Evolutionary conservation across 352 stramenopile species (phyloP).

Genomic region (Globisporangium viniferum): DNA sequence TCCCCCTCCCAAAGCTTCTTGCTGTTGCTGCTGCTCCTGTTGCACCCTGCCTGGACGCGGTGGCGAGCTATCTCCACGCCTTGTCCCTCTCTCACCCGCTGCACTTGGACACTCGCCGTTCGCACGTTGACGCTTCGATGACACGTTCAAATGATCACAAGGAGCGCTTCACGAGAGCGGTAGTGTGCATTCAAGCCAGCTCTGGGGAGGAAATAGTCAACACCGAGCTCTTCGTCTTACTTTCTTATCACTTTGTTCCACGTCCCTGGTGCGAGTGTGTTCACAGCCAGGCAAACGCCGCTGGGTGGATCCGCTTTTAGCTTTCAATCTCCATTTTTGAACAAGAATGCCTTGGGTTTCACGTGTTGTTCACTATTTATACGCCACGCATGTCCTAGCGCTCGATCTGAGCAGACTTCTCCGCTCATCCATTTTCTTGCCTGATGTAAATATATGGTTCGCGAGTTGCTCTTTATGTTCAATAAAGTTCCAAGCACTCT

Average conservation of each 20-base stretch:
- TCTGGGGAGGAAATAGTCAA: not conserved
- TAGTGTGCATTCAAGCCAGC: not conserved
- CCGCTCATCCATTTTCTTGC: too few species aligned
- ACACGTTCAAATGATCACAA: not conserved
- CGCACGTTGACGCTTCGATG: not conserved
- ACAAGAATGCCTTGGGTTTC: not conserved
- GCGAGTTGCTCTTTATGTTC: too few species aligned
- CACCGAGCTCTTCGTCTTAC: slow-evolving; percentile 1
- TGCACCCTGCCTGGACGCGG: not conserved
- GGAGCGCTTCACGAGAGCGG: not conserved
- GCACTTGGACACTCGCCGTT: not conserved
- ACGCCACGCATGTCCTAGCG: not conserved
- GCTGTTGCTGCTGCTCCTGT: not conserved
- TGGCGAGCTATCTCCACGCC: not conserved
- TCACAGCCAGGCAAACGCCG: not conserved
- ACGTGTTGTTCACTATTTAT: not conserved
- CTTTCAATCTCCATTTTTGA: not conserved
- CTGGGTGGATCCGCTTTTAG: not conserved
- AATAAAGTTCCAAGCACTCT: too few species aligned
- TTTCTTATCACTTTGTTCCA: not conserved
- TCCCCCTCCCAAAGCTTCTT: not conserved
- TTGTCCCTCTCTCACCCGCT: not conserved
- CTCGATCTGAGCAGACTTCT: too few species aligned
- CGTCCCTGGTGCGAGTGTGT: not conserved
- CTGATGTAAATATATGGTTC: too few species aligned